Percentiles rank a stretch among this genome's conserved stretches.
Evolutionary conservation across 495 filamentous ascomycete species (phyloP).

Genomic region (Penicillium bialowiezense): DNA sequence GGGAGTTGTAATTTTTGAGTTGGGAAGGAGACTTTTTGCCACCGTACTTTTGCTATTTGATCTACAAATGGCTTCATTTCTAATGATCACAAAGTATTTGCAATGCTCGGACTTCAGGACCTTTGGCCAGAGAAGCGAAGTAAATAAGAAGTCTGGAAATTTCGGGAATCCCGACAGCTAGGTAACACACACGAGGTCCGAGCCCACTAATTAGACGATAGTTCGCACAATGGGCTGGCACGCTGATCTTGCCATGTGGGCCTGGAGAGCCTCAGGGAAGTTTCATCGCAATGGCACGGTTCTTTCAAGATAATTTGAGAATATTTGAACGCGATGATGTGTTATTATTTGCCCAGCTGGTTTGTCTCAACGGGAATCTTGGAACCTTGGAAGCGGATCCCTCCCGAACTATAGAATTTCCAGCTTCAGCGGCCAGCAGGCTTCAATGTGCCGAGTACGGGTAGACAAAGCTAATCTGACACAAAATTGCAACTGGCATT

Average conservation of each 20-base stretch:
- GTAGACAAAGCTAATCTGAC: not conserved
- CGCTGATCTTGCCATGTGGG: not conserved
- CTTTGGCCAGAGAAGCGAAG: no score
- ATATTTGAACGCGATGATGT: no score
- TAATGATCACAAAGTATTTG: no score
- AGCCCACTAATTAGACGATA: slow-evolving; percentile 2
- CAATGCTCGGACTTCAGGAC: no score
- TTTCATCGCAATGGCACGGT: no score
- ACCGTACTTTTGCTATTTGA: not conserved
- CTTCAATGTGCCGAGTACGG: not conserved
- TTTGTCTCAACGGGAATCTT: no score
- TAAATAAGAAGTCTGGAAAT: no score
- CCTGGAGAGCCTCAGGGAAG: not conserved
- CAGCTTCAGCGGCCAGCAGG: not conserved
- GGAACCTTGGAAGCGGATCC: not conserved
- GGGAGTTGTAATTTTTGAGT: no score
- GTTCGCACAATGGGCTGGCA: slow-evolving; percentile 1
- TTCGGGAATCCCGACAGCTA: slow-evolving; percentile 1
- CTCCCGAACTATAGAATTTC: not conserved
- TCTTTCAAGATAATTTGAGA: no score
- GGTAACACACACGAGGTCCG: slow-evolving; percentile 8
- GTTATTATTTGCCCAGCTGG: no score
- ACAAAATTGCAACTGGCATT: slow-evolving; percentile 1
- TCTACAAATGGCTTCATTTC: not conserved
- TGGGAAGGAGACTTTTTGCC: slow-evolving; percentile 12